These are phyloP conservation scores for Ceriops zippeliana DNA, from an alignment of 345 rosid genomes.

Conservation along the genomic window DNA sequence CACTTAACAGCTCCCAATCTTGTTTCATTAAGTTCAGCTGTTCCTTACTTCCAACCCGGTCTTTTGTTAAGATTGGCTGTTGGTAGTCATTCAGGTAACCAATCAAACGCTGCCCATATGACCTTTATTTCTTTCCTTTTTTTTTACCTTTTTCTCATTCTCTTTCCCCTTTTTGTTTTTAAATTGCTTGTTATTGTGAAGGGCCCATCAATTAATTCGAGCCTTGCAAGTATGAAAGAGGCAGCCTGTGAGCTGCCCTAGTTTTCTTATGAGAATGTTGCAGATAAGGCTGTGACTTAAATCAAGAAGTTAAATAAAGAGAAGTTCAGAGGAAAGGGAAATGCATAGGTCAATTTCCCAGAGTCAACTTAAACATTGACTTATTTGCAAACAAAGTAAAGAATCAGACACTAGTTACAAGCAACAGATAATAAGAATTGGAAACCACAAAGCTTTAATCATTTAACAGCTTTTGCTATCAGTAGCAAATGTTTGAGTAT, in stretches of 20 bases:
- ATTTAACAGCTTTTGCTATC: too few relatives aligned
- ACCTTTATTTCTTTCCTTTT: too few relatives aligned
- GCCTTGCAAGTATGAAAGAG: constrained; percentile 11
- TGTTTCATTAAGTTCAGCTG: constrained; percentile 23
- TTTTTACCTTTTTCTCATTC: too few relatives aligned
- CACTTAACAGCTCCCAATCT: constrained; percentile 27
- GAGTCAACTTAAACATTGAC: constrained; percentile 3
- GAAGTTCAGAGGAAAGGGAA: constrained; percentile 9
- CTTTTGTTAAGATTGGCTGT: too few relatives aligned
- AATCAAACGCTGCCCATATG: too few relatives aligned
- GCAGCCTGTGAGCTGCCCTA: not conserved
- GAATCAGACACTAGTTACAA: not conserved
- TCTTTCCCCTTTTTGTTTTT: too few relatives aligned
- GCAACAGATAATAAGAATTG: too few relatives aligned
- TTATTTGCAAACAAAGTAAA: not conserved
- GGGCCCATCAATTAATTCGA: not conserved
- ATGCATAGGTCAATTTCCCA: constrained; percentile 8
- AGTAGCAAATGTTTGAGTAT: too few relatives aligned
- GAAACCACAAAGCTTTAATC: too few relatives aligned
- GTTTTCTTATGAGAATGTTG: not conserved
- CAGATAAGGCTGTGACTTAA: constrained; percentile 2
- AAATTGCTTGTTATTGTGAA: not conserved
- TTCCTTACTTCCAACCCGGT: constrained; percentile 6
- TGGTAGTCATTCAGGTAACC: too few relatives aligned
- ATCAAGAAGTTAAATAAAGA: not conserved